Evolutionary conservation across 352 stramenopile genomes (phyloP).

Genomic region (Pythium chondricola): DNA sequence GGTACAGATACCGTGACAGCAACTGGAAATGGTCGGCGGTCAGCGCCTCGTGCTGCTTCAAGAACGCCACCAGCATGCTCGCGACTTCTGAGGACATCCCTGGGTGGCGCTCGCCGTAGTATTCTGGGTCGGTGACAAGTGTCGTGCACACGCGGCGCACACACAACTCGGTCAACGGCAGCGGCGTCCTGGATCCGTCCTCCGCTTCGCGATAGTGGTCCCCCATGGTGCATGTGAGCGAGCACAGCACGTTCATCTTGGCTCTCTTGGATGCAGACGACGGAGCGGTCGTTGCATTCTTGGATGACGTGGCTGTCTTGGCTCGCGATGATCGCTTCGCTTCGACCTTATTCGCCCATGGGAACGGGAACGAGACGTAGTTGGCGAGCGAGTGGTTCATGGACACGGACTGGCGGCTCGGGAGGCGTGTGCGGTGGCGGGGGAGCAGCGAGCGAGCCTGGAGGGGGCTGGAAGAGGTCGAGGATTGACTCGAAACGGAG

Average conservation of each 20-base stretch:
- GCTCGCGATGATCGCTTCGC: constrained; percentile 8
- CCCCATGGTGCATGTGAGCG: constrained; percentile 30
- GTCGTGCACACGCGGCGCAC: constrained; percentile 43
- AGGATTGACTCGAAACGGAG: neutral
- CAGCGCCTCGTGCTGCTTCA: constrained; percentile 48
- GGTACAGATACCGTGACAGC: constrained; percentile 39
- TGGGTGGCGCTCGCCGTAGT: neutral
- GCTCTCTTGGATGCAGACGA: too few species aligned
- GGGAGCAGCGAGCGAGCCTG: constrained; percentile 1
- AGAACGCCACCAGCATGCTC: constrained; percentile 34
- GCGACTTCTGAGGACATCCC: constrained; percentile 32
- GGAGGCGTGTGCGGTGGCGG: constrained; percentile 9
- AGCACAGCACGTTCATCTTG: constrained; percentile 6
- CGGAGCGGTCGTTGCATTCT: constrained; percentile 1
- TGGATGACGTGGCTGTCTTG: neutral
- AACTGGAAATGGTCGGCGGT: constrained; percentile 49
- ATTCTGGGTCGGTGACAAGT: constrained; percentile 29
- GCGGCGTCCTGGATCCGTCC: constrained; percentile 29
- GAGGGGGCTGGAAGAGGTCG: neutral
- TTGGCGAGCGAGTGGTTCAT: constrained; percentile 58
- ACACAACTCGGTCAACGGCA: constrained; percentile 53
- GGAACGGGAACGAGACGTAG: constrained; percentile 78
- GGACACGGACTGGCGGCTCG: constrained; percentile 17
- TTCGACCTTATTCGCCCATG: constrained; percentile 41
- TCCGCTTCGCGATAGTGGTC: constrained; percentile 44